Conservation (phyloP, 371 early-diverging fungal genomes). For the Saksenaea vasiformis region DNA sequence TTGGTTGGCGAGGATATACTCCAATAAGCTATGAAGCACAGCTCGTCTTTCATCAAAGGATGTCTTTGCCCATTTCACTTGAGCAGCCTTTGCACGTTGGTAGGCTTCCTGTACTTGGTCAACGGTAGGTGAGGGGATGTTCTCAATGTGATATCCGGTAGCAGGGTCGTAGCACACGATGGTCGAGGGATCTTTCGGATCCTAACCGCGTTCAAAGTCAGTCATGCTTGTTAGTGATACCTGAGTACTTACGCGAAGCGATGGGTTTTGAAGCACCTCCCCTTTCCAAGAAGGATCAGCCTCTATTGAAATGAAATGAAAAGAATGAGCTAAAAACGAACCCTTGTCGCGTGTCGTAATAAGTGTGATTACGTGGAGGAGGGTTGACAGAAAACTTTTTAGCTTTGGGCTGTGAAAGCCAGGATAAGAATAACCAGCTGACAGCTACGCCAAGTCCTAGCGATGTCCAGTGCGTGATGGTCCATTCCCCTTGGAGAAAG, state of each 20-base stretch:
- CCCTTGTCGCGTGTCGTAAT: neutral
- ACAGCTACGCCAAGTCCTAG: constrained; percentile 34
- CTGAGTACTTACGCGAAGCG: constrained; percentile 48
- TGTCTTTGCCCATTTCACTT: constrained; percentile 71
- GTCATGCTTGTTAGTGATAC: neutral
- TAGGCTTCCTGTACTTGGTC: constrained; percentile 63
- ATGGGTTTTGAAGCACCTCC: constrained; percentile 53
- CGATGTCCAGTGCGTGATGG: constrained; percentile 22
- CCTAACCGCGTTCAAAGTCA: constrained; percentile 32
- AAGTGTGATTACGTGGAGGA: constrained; percentile 37
- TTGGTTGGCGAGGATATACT: constrained; percentile 78
- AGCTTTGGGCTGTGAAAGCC: constrained; percentile 32
- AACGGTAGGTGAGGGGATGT: constrained; percentile 60
- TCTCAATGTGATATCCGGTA: constrained; percentile 75
- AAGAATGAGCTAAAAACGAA: neutral
- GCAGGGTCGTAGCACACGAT: constrained; percentile 90
- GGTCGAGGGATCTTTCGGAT: constrained; percentile 49
- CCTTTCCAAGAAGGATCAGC: constrained; percentile 57
- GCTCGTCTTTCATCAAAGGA: constrained; percentile 76
- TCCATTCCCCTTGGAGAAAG: neutral
- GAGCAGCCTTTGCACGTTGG: constrained; percentile 64
- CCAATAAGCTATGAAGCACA: constrained; percentile 72
- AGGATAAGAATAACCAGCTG: constrained; percentile 31
- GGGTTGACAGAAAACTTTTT: constrained; percentile 36
- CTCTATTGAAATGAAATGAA: constrained; percentile 18